Base-by-base conservation (phyloP, 148 eudicot genomes). In the Silene uniflora region DNA sequence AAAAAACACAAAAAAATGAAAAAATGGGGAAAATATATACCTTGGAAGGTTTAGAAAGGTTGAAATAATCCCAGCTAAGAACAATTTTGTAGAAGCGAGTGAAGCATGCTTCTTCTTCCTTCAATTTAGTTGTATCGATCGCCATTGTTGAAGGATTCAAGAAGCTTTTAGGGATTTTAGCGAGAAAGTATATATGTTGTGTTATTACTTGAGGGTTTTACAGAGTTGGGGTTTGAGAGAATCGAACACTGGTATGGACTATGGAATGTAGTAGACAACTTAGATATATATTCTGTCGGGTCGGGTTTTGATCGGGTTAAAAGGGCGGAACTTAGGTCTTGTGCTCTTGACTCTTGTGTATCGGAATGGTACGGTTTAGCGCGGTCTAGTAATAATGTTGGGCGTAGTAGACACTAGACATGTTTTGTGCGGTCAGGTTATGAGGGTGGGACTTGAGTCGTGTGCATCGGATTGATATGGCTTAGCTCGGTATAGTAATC, bases 61-160 rank as follows among this genome's bases (percentile, higher is more conserved):
- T 87, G 19, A 87, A 80, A 78, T 94, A 91, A 84, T 91, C 93
- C 97, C 98, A 94, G 27, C 89, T 77, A 61, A 94, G 98, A 46
- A 91, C 96, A 35, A 86, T 91, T 77, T 86, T 86, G 89, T 90
- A 90, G 67, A 94, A 94, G 29, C 87, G 91, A 69, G 69, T 32
- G 69, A 85, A 24, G 24, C 80, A 78, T 8, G 85, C 80, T 83
- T 65, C 73, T 19, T 88, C 90, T 39, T 81, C 87, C 66, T 88
- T 87, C 6, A 82, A 62, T 80, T 80, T 84, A 62, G 22, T 83
- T 71, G 84, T 89, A 46, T 88, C 93, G 12, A 90, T 79, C 27
- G 89, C 88, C 95, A 90, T 92, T 60, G 77, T 76, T 56, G 72
- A 29, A n/a, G 8, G 35, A n/a, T 27, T 4, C 2, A 35, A 2